Evolutionary conservation across 2,329 filamentous ascomycete genomes (phyloP), one percentile per base, ranked within the genome.

Genomic region (Aureobasidium sp.): DNA sequence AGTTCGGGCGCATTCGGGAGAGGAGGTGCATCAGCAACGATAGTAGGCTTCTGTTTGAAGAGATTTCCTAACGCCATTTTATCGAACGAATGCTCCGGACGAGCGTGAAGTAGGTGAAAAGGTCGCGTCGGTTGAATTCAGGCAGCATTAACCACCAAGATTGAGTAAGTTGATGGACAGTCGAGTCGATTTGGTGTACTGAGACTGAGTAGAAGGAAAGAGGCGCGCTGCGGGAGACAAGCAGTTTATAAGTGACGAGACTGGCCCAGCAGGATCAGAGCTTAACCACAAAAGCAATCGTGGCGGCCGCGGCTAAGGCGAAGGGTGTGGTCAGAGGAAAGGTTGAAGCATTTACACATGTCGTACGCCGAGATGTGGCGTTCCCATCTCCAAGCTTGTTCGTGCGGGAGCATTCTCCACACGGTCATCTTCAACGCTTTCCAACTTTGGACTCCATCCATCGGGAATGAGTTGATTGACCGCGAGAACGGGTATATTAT

Each of bases 41-140:
- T 38, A n/a, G 45, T 35, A 35, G 57, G 57, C 13, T 59, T 59
- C 38, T 61, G 59, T n/a, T 43, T 61, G 58, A 57, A 57, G 8
- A 43, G 9, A 50, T 62, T 40, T 60, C 71, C 73, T 75, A 80
- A 70, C 78, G 78, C 78, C 78, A 80, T 79, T 80, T 80, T 61
- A 79, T 65, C 46, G 71, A 75, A 64, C 78, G 76, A 67, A 80
- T 77, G 66, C 71, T 68, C 68, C 69, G 73, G 64, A 73, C 72
- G 62, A 74, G 64, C 27, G 73, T 71, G 59, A 69, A 71, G 65
- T 71, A 73, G 63, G 74, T 73, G 61, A 74, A 73, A 64, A 69
- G 71, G 65, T 67, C 67, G 64, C 68, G 70, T 61, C 67, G 57
- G 46, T 65, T 65, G 49, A 67, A 64, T 65, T 67, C 67, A 58